Evolutionary conservation across 1,139 yeast genomes (phyloP).

Genomic region (Meyerozyma elateridarum): DNA sequence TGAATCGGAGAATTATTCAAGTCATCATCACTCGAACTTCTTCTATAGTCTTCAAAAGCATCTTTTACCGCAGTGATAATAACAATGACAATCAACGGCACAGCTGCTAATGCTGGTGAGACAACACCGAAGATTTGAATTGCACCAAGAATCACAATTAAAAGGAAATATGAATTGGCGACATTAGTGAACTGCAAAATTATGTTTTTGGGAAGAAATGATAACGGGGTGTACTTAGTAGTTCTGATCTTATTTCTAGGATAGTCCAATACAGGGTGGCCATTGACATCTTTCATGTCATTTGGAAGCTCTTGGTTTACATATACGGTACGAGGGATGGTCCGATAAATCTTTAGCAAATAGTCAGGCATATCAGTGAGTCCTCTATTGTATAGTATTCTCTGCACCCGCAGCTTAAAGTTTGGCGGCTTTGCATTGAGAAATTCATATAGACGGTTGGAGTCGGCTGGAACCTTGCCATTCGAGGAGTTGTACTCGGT

Average conservation of each 20-base stretch:
- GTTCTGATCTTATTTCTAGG: conserved; percentile 57
- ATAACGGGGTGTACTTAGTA: conserved; percentile 54
- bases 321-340: conserved; percentile 34
- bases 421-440: conserved; percentile 28
- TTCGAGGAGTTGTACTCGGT: not conserved
- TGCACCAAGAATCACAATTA: conserved; percentile 48
- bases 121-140: conserved; percentile 57
- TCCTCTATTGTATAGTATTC: conserved; percentile 28
- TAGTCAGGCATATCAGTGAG: conserved; percentile 31
- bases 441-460: conserved; percentile 18
- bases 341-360: conserved; percentile 30
- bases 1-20: conserved; percentile 71
- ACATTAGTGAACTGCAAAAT: conserved; percentile 48
- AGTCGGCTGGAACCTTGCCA: not conserved
- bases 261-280: conserved; percentile 28
- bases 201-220: conserved; percentile 51
- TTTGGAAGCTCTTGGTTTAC: conserved; percentile 28
- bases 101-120: conserved; percentile 50
- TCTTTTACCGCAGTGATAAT: conserved; percentile 52
- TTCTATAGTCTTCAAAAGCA: conserved; percentile 54
- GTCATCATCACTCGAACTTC: conserved; percentile 50
- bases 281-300: conserved; percentile 8
- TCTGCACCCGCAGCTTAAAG: conserved; percentile 23
- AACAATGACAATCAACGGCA: conserved; percentile 56
- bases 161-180: conserved; percentile 53